These are phyloP conservation scores for Rhododendron williamsianum DNA, from an alignment of 148 eudicot genomes.

Conservation along the genomic window DNA sequence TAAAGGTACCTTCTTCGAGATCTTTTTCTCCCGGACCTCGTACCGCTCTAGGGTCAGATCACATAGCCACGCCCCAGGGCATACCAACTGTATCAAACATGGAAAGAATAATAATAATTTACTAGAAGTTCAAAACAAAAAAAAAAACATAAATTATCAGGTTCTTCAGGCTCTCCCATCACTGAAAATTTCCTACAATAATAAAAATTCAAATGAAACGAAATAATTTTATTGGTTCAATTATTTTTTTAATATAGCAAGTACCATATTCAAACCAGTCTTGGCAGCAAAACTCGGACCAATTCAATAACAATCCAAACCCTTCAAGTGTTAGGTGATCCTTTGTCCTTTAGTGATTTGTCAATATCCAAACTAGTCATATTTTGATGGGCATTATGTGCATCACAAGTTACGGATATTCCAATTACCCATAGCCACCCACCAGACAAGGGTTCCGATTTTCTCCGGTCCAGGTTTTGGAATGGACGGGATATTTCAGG, in stretches of 20 bases:
- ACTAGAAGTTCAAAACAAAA: not conserved
- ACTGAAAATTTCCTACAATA: not conserved
- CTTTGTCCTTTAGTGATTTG: not conserved
- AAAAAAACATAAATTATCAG: not conserved
- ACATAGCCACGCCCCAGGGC: conserved; percentile 82
- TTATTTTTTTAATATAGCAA: not conserved
- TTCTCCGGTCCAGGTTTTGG: no score
- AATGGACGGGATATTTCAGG: no score
- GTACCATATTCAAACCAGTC: not conserved
- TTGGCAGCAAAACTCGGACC: not conserved
- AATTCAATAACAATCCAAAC: not conserved
- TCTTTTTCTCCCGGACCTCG: conserved; percentile 87
- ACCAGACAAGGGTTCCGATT: no score
- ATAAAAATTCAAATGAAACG: not conserved
- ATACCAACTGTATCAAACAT: conserved; percentile 46
- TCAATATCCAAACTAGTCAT: not conserved
- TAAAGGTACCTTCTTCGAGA: conserved; percentile 63
- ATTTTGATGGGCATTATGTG: not conserved
- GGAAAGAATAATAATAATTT: not conserved
- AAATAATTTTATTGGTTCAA: not conserved
- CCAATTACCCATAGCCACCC: not conserved
- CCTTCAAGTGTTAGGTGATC: not conserved
- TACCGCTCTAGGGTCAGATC: conserved; percentile 76
- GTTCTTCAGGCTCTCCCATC: not conserved
- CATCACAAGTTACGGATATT: not conserved